These are phyloP conservation scores for Dendrobium nobile DNA, from an alignment of 106 monocot species.

Conservation along the genomic window DNA sequence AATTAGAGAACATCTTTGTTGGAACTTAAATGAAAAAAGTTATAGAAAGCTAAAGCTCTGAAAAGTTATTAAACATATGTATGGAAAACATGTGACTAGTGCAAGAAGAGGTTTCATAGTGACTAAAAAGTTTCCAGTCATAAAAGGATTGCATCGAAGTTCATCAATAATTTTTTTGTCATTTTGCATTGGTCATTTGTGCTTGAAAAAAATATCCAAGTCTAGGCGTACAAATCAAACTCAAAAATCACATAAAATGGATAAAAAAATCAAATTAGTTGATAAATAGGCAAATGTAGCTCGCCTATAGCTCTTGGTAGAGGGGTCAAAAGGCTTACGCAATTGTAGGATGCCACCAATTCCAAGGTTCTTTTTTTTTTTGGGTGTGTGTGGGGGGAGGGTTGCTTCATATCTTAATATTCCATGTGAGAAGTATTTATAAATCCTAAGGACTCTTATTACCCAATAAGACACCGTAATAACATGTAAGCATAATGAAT, in stretches of 20 bases:
- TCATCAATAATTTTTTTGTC: neutral
- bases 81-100: neutral
- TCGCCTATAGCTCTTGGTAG: too few species aligned
- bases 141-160: neutral
- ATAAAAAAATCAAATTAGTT: too few species aligned
- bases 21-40: neutral
- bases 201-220: neutral
- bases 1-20: neutral
- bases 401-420: too few species aligned
- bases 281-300: too few species aligned
- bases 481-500: too few species aligned
- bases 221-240: neutral
- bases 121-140: neutral
- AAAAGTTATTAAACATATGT: neutral
- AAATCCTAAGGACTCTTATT: too few species aligned
- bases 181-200: neutral
- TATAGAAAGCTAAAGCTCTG: slow-evolving; percentile 1
- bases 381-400: too few species aligned
- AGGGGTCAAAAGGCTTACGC: too few species aligned
- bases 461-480: too few species aligned
- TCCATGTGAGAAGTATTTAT: too few species aligned
- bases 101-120: neutral
- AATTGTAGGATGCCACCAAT: too few species aligned
- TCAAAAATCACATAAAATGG: neutral
- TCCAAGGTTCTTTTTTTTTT: too few species aligned